These are phyloP conservation scores for Metarhizium anisopliae DNA, from an alignment of 2,329 filamentous ascomycete species.

Conservation along the genomic window DNA sequence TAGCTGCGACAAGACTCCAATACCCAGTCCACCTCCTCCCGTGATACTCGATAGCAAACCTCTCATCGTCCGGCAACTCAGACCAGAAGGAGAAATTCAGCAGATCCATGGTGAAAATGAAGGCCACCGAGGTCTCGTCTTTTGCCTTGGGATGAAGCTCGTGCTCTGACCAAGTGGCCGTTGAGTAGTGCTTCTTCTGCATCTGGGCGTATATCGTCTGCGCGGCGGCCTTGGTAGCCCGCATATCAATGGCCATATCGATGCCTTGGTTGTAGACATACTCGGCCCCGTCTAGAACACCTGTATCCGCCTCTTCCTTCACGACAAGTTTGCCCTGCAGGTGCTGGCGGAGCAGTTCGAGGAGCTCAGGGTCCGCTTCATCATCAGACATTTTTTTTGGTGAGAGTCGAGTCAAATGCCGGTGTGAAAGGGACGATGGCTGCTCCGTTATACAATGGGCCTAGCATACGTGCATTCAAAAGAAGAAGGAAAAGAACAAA, in stretches of 20 bases:
- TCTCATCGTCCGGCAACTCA: conserved; percentile 54
- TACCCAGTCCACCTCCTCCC: conserved; percentile 86
- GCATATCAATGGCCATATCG: conserved; percentile 82
- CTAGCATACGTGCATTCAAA: neutral
- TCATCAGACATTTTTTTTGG: conserved; percentile 72
- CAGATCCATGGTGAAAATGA: conserved; percentile 96
- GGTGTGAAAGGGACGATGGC: neutral
- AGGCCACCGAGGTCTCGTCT: conserved; percentile 72
- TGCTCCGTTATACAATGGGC: neutral
- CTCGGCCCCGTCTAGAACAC: conserved; percentile 73
- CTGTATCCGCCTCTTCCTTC: conserved; percentile 60
- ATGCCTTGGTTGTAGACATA: conserved; percentile 88
- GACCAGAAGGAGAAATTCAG: conserved; percentile 98
- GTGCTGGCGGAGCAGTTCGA: conserved; percentile 77
- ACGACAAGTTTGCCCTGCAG: conserved; percentile 51
- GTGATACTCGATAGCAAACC: conserved; percentile 76
- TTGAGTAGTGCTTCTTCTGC: conserved; percentile 75
- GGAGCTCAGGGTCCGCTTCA: conserved; percentile 79
- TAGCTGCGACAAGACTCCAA: conserved; percentile 80
- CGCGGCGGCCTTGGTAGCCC: conserved; percentile 73
- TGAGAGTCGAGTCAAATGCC: neutral
- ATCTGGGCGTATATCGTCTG: conserved; percentile 71
- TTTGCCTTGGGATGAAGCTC: conserved; percentile 81
- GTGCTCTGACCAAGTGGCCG: conserved; percentile 77
- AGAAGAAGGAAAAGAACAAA: neutral